These are phyloP conservation scores for Crithidia expoeki DNA, from an alignment of 208 protist genomes.

Conservation along the genomic window DNA sequence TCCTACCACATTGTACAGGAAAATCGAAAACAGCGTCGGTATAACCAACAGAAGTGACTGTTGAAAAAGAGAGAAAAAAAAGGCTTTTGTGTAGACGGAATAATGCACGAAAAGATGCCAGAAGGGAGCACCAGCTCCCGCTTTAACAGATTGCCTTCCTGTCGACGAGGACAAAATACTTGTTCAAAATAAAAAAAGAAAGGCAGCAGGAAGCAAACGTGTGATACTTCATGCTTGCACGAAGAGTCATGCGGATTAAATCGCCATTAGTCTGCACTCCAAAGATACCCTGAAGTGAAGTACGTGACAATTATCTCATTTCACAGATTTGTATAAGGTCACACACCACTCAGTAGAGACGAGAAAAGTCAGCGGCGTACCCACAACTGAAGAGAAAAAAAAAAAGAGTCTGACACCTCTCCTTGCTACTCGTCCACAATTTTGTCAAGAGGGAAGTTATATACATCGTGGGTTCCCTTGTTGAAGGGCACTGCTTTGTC, in stretches of 20 bases:
- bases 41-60: not conserved
- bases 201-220: not conserved
- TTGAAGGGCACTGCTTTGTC: too few species aligned
- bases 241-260: too few species aligned
- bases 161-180: not conserved
- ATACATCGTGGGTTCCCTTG: too few species aligned
- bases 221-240: not conserved
- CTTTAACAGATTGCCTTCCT: not conserved
- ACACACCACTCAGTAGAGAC: too few species aligned
- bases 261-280: too few species aligned
- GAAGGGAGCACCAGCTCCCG: not conserved
- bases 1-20: not conserved
- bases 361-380: not conserved
- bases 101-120: not conserved
- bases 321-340: not conserved
- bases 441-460: too few species aligned
- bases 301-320: not conserved
- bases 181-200: not conserved
- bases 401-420: too few species aligned
- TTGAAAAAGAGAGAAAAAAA: conserved; percentile 22
- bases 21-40: conserved; percentile 7
- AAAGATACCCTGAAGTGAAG: too few species aligned
- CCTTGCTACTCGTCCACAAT: too few species aligned
- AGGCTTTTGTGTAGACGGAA: not conserved
- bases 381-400: not conserved